These are phyloP conservation scores for Conoideocrella luteorostrata DNA, from an alignment of 2,329 filamentous ascomycete genomes.

Conservation along the genomic window DNA sequence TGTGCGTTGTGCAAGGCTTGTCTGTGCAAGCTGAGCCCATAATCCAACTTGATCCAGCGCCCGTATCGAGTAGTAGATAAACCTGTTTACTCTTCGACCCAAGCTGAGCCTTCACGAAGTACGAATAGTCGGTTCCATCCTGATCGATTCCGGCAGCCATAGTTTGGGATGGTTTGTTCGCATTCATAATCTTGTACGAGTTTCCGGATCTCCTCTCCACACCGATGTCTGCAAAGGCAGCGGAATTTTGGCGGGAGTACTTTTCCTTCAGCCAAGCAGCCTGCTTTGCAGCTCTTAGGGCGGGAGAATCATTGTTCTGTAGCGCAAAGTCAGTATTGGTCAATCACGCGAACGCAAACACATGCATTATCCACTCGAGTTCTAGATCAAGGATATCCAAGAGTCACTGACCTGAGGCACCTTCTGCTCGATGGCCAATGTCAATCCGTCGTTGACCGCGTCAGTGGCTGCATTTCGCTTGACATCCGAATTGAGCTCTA, in stretches of 20 bases:
- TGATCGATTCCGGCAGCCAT: conserved; percentile 53
- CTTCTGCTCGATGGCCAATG: conserved; percentile 36
- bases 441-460: conserved; percentile 20
- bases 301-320: conserved; percentile 6
- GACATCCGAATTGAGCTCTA: conserved; percentile 18
- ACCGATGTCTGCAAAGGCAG: neutral
- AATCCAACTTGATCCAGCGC: conserved; percentile 73
- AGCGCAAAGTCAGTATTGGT: conserved; percentile 1
- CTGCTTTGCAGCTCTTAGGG: conserved; percentile 11
- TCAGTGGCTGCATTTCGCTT: conserved; percentile 15
- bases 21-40: conserved; percentile 66
- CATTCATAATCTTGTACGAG: conserved; percentile 40
- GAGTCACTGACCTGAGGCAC: conserved; percentile 12
- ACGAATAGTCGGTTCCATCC: conserved; percentile 60
- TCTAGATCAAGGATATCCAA: neutral
- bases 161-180: conserved; percentile 36
- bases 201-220: conserved; percentile 32
- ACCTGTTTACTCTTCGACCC: conserved; percentile 49
- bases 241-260: conserved; percentile 5
- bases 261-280: conserved; percentile 12
- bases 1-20: conserved; percentile 61
- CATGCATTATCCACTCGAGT: conserved; percentile 18
- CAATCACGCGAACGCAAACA: too few relatives aligned
- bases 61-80: conserved; percentile 60
- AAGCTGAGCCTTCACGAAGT: conserved; percentile 52